A percentile compares a stretch with the other conserved stretches of the same genome.
phyloP scores from a whole-genome alignment of 2,329 filamentous ascomycete genomes.

The Colletotrichum phormii region DNA sequence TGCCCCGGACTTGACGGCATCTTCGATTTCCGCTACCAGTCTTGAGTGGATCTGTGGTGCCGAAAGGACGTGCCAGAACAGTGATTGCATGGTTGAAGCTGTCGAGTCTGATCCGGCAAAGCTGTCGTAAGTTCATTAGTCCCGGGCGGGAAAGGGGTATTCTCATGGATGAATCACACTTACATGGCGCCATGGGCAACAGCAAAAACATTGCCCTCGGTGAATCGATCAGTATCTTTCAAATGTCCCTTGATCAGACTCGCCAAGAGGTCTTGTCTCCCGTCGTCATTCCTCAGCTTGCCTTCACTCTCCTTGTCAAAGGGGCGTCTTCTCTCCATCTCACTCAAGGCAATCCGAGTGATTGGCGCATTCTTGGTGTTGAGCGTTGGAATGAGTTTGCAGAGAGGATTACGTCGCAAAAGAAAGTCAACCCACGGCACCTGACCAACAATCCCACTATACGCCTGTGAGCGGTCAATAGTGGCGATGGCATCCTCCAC shows the following conservation, averaged over 20 bases:
- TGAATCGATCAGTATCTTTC: conserved; percentile 59
- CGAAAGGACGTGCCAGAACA: conserved; percentile 63
- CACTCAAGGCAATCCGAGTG: conserved; percentile 63
- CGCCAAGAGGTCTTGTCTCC: conserved; percentile 62
- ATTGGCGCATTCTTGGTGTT: conserved; percentile 59
- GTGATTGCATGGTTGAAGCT: conserved; percentile 68
- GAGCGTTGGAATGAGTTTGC: conserved; percentile 51
- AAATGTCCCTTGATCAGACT: conserved; percentile 64
- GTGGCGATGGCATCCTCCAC: conserved; percentile 54
- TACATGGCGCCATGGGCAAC: conserved; percentile 68
- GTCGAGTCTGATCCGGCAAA: conserved; percentile 72
- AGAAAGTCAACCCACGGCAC: conserved; percentile 61
- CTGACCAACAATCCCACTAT: conserved; percentile 64
- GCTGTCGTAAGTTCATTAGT: conserved; percentile 43
- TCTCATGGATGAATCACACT: conserved; percentile 40
- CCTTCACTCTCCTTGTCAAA: conserved; percentile 59
- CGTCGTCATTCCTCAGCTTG: conserved; percentile 52
- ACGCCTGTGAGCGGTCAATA: conserved; percentile 64
- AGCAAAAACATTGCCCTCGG: conserved; percentile 66
- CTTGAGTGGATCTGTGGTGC: conserved; percentile 53
- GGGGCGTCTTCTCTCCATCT: conserved; percentile 58
- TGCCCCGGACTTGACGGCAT: conserved; percentile 48
- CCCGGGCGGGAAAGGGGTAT: neutral
- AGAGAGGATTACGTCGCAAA: conserved; percentile 61
- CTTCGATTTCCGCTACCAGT: conserved; percentile 57